phyloP scores from a whole-genome alignment of 495 filamentous ascomycete species.

The Penicillium macrosclerotiorum region DNA sequence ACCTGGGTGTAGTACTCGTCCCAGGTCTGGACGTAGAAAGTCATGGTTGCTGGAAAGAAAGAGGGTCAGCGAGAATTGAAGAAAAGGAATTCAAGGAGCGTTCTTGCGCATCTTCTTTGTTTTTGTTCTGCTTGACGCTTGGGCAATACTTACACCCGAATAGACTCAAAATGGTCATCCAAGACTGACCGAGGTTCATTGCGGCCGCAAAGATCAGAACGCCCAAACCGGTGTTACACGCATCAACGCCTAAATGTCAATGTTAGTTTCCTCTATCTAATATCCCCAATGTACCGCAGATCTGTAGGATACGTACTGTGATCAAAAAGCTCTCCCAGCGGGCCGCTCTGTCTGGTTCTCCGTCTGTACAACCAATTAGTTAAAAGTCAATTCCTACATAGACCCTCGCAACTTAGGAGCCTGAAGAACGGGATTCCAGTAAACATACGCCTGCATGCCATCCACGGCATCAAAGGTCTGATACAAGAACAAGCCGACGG shows the following conservation, averaged over 20 bases:
- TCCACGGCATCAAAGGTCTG: conserved; percentile 99
- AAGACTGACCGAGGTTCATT: conserved; percentile 90
- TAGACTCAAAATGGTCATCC: conserved; percentile 80
- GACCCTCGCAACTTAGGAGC: too few species aligned
- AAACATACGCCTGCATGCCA: conserved; percentile 81
- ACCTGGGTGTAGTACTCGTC: conserved; percentile 98
- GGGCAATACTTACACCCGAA: conserved; percentile 66
- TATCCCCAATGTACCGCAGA: background rate
- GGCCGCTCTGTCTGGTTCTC: conserved; percentile 88
- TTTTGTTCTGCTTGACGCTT: too few species aligned
- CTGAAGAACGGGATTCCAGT: background rate
- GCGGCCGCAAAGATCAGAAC: conserved; percentile 85
- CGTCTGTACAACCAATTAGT: conserved; percentile 52
- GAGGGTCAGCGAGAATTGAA: background rate
- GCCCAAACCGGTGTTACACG: conserved; percentile 91
- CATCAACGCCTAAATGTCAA: conserved; percentile 68
- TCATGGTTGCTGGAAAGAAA: conserved; percentile 62
- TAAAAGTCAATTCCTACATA: too few species aligned
- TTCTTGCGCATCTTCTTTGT: too few species aligned
- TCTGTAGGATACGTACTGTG: conserved; percentile 59
- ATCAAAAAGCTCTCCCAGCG: conserved; percentile 94
- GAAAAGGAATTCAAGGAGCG: too few species aligned
- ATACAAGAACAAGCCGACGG: conserved; percentile 87
- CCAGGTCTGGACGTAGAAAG: conserved; percentile 98
- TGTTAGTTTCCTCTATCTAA: background rate